Evolutionary conservation across 2,329 filamentous ascomycete species (phyloP).

Genomic region (Aspergillus texensis): DNA sequence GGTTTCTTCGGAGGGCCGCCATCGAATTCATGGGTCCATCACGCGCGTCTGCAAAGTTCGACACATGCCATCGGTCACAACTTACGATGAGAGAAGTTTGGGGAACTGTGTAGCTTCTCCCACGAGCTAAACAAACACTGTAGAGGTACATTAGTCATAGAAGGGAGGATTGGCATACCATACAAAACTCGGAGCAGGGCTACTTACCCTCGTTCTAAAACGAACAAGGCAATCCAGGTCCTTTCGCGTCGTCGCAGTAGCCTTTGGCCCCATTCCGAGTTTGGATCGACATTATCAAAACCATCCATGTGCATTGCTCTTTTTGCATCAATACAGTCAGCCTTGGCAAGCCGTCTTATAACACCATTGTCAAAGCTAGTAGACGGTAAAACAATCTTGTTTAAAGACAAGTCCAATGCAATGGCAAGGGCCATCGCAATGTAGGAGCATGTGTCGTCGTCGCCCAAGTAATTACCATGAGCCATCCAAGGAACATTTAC

Average conservation of each 20-base stretch:
- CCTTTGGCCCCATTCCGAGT: slow-evolving; percentile 62
- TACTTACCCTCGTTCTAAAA: slow-evolving; percentile 66
- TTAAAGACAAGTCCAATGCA: slow-evolving; percentile 68
- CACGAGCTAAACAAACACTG: slow-evolving; percentile 69
- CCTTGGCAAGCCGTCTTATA: slow-evolving; percentile 57
- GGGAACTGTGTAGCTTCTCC: slow-evolving; percentile 69
- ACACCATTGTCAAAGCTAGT: slow-evolving; percentile 50
- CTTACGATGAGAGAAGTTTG: slow-evolving; percentile 66
- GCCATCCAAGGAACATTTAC: slow-evolving; percentile 78
- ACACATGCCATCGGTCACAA: slow-evolving; percentile 71
- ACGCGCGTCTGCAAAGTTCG: slow-evolving; percentile 64
- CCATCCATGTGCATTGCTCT: slow-evolving; percentile 69
- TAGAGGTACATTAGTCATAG: slow-evolving; percentile 2
- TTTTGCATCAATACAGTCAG: slow-evolving; percentile 69
- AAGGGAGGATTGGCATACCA: neutral
- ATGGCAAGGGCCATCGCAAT: slow-evolving; percentile 71
- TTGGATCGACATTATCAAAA: slow-evolving; percentile 64
- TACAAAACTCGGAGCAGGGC: neutral
- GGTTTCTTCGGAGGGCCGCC: slow-evolving; percentile 67
- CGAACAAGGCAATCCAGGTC: slow-evolving; percentile 72
- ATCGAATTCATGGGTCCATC: slow-evolving; percentile 74
- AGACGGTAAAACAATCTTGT: slow-evolving; percentile 67
- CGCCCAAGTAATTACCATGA: slow-evolving; percentile 41
- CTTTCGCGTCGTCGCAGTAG: slow-evolving; percentile 67
- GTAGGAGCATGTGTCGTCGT: slow-evolving; percentile 73